phyloP scores from a whole-genome alignment of 352 stramenopile species.

The Bremia lactucae region DNA sequence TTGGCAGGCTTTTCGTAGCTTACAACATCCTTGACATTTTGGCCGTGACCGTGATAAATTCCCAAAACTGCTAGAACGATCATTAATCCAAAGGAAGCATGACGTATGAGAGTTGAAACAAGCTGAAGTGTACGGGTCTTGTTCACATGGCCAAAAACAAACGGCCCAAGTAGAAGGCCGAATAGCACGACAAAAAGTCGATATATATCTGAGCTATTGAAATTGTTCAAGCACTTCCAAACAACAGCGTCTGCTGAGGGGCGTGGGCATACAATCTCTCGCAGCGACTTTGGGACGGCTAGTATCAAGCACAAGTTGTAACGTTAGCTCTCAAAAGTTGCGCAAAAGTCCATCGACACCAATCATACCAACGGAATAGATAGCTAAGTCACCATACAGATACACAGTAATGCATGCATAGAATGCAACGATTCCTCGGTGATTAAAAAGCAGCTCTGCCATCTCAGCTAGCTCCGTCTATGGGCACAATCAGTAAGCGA shows the following conservation, averaged over 20 bases:
- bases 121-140: slow-evolving; percentile 77
- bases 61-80: slow-evolving; percentile 63
- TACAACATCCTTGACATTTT: slow-evolving; percentile 48
- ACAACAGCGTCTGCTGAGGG: slow-evolving; percentile 30
- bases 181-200: slow-evolving; percentile 73
- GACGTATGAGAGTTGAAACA: slow-evolving; percentile 70
- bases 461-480: slow-evolving; percentile 83
- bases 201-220: slow-evolving; percentile 77
- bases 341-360: background rate
- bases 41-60: slow-evolving; percentile 55
- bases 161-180: slow-evolving; percentile 57
- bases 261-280: slow-evolving; percentile 73
- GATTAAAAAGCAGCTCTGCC: slow-evolving; percentile 65
- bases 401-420: slow-evolving; percentile 77
- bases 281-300: slow-evolving; percentile 84
- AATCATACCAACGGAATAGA: slow-evolving; percentile 77
- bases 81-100: slow-evolving; percentile 79
- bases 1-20: slow-evolving; percentile 62
- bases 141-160: slow-evolving; percentile 72
- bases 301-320: background rate
- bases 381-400: slow-evolving; percentile 79
- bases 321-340: background rate
- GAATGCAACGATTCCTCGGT: slow-evolving; percentile 56
- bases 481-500: no score
- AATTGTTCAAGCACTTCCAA: slow-evolving; percentile 57